Evolutionary conservation across 495 filamentous ascomycete genomes (phyloP), one percentile per base, ranked within the genome.

Genomic region (Penicillium manginii): DNA sequence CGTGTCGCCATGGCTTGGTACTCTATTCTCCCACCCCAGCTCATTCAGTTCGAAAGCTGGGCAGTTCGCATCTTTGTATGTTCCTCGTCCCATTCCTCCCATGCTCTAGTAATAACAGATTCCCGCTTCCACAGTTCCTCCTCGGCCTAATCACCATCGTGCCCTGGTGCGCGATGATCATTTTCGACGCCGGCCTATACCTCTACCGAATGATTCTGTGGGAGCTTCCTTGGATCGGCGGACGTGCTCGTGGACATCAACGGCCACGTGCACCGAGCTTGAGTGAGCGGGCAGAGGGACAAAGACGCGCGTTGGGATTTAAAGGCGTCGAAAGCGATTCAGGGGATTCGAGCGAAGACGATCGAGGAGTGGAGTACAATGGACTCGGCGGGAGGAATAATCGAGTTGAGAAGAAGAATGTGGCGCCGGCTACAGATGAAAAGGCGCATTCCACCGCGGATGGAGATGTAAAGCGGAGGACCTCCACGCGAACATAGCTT

Each of bases 171-270:
- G 66, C 84, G 1, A 69, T 91, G 32, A 67, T 92, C 51, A 48
- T 88, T 52, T 89, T 91, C 72, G 89, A 92, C 62, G 68, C 87
- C 19, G 60, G 82, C 23, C 77, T 91, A 17, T 92, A 90, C 63
- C 51, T 88, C 29, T 84, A 81, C 65, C 85, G 88, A 31, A 75
- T 82, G 23, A 59, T 81, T 7, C 71, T 76, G 31, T 86, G 86
- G 69, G 81, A 88, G 53, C 64, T 89, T 1, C 88, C 88, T 1
- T 68, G 78, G 42, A 58, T 88, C 26, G 88, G 88, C 1, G 88
- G 88, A 5, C 74, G 88, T 54, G 86, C 87, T 26, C 76, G 83
- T 14, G 88, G 87, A 4, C 77, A 76, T 43, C 78, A 81, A 46
- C 78, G 83, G 54, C 88, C 88, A 5, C 78, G 85, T 33, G 85